phyloP scores from a whole-genome alignment of 2,329 filamentous ascomycete species.

The Pyrenophora teres region DNA sequence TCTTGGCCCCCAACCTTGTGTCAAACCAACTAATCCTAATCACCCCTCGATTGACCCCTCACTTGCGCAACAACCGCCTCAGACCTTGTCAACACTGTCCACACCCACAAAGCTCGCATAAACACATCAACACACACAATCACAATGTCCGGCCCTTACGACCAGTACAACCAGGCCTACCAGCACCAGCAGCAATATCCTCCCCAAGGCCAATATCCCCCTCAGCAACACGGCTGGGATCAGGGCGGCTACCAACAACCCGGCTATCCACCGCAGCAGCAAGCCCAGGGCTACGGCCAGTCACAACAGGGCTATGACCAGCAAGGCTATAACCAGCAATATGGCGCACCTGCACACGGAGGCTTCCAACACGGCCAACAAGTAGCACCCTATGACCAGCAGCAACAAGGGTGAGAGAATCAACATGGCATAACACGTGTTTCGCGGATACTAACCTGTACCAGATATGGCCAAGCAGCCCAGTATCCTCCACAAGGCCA shows the following conservation, averaged over 20 bases:
- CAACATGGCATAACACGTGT: neutral
- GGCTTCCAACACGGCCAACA: conserved; percentile 57
- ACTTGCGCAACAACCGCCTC: neutral
- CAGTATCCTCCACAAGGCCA: conserved; percentile 23
- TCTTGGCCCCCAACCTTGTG: conserved; percentile 14
- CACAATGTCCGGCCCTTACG: conserved; percentile 60
- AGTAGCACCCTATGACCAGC: conserved; percentile 40
- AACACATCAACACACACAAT: conserved; percentile 7
- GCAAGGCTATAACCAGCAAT: conserved; percentile 41
- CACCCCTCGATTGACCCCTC: conserved; percentile 22
- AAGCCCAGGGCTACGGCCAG: conserved; percentile 38
- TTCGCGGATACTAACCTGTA: conserved; percentile 9
- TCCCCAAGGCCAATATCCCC: conserved; percentile 38
- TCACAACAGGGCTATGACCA: conserved; percentile 38
- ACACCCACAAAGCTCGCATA: neutral
- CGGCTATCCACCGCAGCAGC: conserved; percentile 35
- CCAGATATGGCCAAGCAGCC: conserved; percentile 32
- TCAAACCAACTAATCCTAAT: conserved; percentile 2
- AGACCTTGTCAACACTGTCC: neutral
- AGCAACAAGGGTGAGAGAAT: conserved; percentile 41
- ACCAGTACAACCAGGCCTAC: conserved; percentile 49
- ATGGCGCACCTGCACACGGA: conserved; percentile 54
- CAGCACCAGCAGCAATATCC: conserved; percentile 48
- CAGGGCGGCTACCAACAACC: conserved; percentile 39
- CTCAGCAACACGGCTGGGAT: conserved; percentile 38